Evolutionary conservation across 176 grass and related monocot genomes (phyloP).

Genomic region (Otatea glauca): DNA sequence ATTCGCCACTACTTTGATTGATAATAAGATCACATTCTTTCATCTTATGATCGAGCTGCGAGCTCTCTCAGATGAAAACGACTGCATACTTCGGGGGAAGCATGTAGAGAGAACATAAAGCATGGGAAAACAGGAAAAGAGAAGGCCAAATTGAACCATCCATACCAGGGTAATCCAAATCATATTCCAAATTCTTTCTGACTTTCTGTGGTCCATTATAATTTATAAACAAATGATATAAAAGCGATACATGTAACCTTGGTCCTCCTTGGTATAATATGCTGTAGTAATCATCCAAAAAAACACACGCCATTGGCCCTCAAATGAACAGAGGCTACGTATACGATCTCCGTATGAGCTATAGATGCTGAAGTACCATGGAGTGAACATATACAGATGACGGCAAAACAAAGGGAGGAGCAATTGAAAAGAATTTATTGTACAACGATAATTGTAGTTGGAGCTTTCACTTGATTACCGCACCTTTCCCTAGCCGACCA

Average conservation of each 20-base stretch:
- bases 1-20: too few species aligned
- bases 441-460: slow-evolving; percentile 7
- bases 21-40: too few species aligned
- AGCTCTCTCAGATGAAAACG: too few species aligned
- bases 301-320: not conserved
- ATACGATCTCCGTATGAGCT: too few species aligned
- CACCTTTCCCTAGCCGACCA: not conserved
- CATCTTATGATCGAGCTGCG: too few species aligned
- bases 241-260: slow-evolving; percentile 13
- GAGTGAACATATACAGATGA: too few species aligned
- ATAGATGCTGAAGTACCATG: too few species aligned
- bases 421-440: not conserved
- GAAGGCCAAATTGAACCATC: not conserved
- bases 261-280: slow-evolving; percentile 19
- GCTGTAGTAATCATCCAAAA: slow-evolving; percentile 25
- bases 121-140: not conserved
- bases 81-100: too few species aligned
- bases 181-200: slow-evolving; percentile 14
- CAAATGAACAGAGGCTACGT: not conserved
- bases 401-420: not conserved
- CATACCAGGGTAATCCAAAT: slow-evolving; percentile 20
- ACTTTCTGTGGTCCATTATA: slow-evolving; percentile 42
- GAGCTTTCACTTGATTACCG: not conserved
- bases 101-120: not conserved
- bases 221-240: slow-evolving; percentile 30